These are phyloP conservation scores for Crithidia acanthocephali DNA, from an alignment of 208 protist genomes.

Conservation along the genomic window DNA sequence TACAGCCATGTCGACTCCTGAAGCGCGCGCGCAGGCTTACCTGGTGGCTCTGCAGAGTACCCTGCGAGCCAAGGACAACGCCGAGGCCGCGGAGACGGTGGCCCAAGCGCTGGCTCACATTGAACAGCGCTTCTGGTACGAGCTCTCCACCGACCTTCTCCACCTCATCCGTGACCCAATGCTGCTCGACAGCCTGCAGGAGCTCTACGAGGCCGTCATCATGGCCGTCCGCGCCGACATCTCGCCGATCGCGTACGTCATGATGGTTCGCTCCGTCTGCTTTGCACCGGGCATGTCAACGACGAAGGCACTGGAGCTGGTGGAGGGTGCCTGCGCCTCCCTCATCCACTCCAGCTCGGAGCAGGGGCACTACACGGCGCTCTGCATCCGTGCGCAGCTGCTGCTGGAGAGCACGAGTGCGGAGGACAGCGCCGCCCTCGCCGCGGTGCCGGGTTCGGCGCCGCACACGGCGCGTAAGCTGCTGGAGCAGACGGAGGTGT, in stretches of 20 bases:
- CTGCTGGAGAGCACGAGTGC: slow-evolving; percentile 59
- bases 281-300: slow-evolving; percentile 71
- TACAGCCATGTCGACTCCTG: slow-evolving; percentile 27
- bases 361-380: slow-evolving; percentile 64
- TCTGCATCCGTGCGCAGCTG: slow-evolving; percentile 87
- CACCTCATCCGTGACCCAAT: slow-evolving; percentile 63
- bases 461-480: slow-evolving; percentile 73
- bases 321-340: slow-evolving; percentile 62
- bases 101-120: slow-evolving; percentile 44
- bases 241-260: slow-evolving; percentile 86
- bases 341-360: slow-evolving; percentile 48
- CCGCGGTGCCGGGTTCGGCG: slow-evolving; percentile 45
- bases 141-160: slow-evolving; percentile 74
- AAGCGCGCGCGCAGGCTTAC: slow-evolving; percentile 50
- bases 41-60: slow-evolving; percentile 46
- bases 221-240: slow-evolving; percentile 73
- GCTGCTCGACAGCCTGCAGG: slow-evolving; percentile 63
- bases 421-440: slow-evolving; percentile 33
- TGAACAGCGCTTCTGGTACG: slow-evolving; percentile 69
- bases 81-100: slow-evolving; percentile 48
- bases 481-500: slow-evolving; percentile 74
- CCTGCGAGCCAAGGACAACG: slow-evolving; percentile 40
- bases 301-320: slow-evolving; percentile 65
- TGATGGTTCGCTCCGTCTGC: slow-evolving; percentile 77
- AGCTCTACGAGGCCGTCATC: slow-evolving; percentile 80